Percentiles rank a stretch among this genome's conserved stretches.
phyloP scores from a whole-genome alignment of 306 rosid species.

The Prunus padus region DNA sequence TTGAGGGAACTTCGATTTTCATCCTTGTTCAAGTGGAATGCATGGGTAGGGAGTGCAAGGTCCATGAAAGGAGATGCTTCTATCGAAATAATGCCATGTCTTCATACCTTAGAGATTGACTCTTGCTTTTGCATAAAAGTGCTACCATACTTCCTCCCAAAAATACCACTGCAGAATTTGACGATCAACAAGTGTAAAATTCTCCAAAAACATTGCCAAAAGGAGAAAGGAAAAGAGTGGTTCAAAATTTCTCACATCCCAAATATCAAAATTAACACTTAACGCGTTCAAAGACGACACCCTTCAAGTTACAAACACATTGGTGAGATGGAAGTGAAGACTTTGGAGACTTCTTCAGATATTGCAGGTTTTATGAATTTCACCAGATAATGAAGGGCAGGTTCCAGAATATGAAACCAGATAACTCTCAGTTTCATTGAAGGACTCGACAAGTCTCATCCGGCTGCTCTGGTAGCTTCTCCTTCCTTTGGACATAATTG shows the following conservation, averaged over 20 bases:
- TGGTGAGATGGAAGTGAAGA: no score
- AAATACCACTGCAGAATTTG: constrained; percentile 10
- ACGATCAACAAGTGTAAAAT: not conserved
- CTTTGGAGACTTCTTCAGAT: not conserved
- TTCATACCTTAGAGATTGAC: not conserved
- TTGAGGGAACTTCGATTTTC: not conserved
- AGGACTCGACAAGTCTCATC: not conserved
- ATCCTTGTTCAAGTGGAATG: not conserved
- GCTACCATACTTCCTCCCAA: constrained; percentile 8
- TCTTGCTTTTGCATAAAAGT: not conserved
- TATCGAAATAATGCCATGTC: constrained; percentile 13
- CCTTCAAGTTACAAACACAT: not conserved
- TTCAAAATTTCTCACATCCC: constrained; percentile 11
- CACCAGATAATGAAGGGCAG: not conserved
- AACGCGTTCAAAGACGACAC: not conserved
- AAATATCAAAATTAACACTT: not conserved
- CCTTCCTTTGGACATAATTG: not conserved
- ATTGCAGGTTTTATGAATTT: not conserved
- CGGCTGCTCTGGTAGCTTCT: not conserved
- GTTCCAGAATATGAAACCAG: not conserved
- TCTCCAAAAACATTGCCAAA: not conserved
- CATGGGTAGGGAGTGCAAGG: constrained; percentile 2
- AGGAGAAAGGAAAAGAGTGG: constrained; percentile 8
- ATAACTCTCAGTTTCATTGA: not conserved
- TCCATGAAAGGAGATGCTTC: not conserved